These are phyloP conservation scores for Cutaneotrichosporon sp. DNA, from an alignment of 1,284 basidiomycete genomes.

Conservation along the genomic window DNA sequence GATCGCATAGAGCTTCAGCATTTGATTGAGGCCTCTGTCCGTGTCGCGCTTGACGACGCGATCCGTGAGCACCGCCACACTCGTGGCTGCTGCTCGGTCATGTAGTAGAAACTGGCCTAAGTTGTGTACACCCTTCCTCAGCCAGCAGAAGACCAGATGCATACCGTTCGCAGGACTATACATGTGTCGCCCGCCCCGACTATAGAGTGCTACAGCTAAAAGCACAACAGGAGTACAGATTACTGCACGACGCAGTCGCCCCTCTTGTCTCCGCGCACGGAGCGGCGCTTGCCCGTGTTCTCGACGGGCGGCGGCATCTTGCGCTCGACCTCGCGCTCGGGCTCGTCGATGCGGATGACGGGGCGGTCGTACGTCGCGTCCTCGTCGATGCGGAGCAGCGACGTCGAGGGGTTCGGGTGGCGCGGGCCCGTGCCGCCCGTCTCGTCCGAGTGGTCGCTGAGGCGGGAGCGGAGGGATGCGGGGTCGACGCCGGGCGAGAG, in stretches of 20 bases:
- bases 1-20: too few species aligned
- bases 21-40: too few species aligned
- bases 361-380: slow-evolving; percentile 14
- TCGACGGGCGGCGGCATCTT: slow-evolving; percentile 16
- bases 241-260: slow-evolving; percentile 10
- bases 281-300: slow-evolving; percentile 6
- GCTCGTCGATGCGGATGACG: slow-evolving; percentile 5
- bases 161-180: neutral
- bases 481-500: slow-evolving; percentile 1
- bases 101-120: too few species aligned
- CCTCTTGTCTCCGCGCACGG: slow-evolving; percentile 2
- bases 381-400: slow-evolving; percentile 27
- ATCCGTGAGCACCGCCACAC: too few species aligned
- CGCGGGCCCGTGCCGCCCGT: slow-evolving; percentile 11
- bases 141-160: too few species aligned
- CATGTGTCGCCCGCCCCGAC: neutral
- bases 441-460: slow-evolving; percentile 20
- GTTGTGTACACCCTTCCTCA: too few species aligned
- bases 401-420: slow-evolving; percentile 12
- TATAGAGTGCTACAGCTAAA: slow-evolving; percentile 4
- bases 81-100: too few species aligned
- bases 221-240: neutral
- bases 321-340: neutral
- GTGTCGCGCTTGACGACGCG: too few species aligned
- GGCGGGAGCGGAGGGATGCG: slow-evolving; percentile 10